phyloP scores from a whole-genome alignment of 2,329 filamentous ascomycete species.

The Exophiala phaeomuriformis region DNA sequence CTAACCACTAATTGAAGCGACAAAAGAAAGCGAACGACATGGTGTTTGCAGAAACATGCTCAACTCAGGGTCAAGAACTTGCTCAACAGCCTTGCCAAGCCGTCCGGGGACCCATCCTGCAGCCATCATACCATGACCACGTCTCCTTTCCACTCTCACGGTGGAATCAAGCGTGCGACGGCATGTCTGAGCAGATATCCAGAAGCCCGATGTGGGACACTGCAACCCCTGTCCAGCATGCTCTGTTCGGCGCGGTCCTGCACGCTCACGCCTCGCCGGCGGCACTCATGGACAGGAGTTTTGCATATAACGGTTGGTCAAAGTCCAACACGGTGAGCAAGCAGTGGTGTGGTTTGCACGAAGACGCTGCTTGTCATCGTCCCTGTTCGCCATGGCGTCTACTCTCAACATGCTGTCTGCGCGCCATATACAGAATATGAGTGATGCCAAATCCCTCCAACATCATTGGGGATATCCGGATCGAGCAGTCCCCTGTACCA shows the following conservation, averaged over 20 bases:
- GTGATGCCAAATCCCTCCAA: constrained; percentile 34
- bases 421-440: constrained; percentile 42
- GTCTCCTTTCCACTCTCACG: too few relatives aligned
- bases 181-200: too few relatives aligned
- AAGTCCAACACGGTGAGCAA: too few relatives aligned
- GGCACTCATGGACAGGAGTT: too few relatives aligned
- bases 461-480: constrained; percentile 53
- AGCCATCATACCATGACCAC: not conserved
- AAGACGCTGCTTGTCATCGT: not conserved
- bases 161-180: too few relatives aligned
- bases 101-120: not conserved
- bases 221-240: too few relatives aligned
- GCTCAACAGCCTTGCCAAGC: constrained; percentile 18
- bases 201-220: too few relatives aligned
- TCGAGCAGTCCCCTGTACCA: constrained; percentile 51
- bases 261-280: too few relatives aligned
- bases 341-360: too few relatives aligned
- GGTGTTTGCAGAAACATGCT: constrained; percentile 14
- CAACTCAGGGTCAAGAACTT: constrained; percentile 14
- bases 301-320: too few relatives aligned
- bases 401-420: constrained; percentile 3
- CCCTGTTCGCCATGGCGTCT: constrained; percentile 5
- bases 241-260: too few relatives aligned
- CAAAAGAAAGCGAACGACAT: not conserved
- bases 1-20: too few relatives aligned